Conservation (phyloP, 441 rosid genomes). For the Populus hybrid region DNA sequence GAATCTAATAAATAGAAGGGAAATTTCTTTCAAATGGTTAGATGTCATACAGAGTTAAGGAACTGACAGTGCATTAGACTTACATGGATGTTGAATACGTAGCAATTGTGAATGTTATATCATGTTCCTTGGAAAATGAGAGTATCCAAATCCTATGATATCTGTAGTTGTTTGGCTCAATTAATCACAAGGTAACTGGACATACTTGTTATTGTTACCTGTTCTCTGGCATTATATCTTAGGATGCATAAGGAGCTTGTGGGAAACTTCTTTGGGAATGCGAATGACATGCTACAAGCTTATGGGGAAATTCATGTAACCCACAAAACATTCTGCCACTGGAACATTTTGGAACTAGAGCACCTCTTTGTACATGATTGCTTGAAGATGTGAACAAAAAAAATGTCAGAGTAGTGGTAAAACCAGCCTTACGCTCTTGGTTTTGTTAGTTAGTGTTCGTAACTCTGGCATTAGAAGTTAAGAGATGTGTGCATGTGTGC, state of each 20-base stretch:
- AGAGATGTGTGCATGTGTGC: too few relatives aligned
- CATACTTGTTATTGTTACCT: not conserved
- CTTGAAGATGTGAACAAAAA: too few relatives aligned
- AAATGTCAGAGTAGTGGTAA: too few relatives aligned
- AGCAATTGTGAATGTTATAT: not conserved
- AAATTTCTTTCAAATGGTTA: not conserved
- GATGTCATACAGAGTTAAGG: not conserved
- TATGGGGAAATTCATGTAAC: slow-evolving; percentile 55
- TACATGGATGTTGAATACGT: not conserved
- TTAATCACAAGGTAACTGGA: not conserved
- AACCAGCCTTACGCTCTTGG: not conserved
- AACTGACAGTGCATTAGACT: not conserved
- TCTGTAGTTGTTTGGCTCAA: not conserved
- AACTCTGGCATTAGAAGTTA: not conserved
- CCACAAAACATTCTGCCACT: slow-evolving; percentile 56
- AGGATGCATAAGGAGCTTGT: slow-evolving; percentile 48
- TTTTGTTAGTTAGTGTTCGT: not conserved
- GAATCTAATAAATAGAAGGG: not conserved
- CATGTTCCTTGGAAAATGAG: not conserved
- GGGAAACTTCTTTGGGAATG: slow-evolving; percentile 41
- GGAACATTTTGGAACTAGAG: slow-evolving; percentile 40
- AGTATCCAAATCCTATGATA: not conserved
- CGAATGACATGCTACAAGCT: slow-evolving; percentile 37
- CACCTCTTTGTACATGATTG: too few relatives aligned
- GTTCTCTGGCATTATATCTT: not conserved